These are phyloP conservation scores for Panicum virgatum DNA, from an alignment of 202 grass and related monocot species.

Conservation along the genomic window DNA sequence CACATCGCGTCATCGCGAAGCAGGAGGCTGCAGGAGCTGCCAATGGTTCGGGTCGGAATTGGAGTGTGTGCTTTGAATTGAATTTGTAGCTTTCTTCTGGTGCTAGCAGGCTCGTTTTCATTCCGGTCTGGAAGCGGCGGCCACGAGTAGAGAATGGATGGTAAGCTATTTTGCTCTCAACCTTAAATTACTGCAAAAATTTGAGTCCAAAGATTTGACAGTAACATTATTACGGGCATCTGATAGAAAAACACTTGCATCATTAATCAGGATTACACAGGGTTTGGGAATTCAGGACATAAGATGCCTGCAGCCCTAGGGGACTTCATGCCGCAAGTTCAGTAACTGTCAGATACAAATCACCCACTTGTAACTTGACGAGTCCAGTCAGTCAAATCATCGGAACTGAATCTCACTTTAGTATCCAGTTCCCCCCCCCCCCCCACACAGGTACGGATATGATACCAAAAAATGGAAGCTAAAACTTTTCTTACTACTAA, in stretches of 20 bases:
- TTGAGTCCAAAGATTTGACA: not conserved
- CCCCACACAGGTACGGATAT: not conserved
- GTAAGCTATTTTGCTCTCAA: not conserved
- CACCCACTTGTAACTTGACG: not conserved
- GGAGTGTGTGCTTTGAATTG: not conserved
- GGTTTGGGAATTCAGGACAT: not conserved
- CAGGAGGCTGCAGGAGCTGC: not conserved
- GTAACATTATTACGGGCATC: not conserved
- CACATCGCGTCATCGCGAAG: not conserved
- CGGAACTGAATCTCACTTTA: not conserved
- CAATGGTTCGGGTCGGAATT: not conserved
- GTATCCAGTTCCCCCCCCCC: not conserved
- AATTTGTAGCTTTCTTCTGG: not conserved
- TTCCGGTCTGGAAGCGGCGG: not conserved
- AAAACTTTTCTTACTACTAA: conserved; percentile 10
- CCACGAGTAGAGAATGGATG: not conserved
- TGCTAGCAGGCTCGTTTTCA: not conserved
- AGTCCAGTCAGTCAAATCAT: not conserved
- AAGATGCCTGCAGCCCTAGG: not conserved
- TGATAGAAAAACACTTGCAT: not conserved
- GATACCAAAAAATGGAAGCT: not conserved
- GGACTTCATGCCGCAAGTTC: not conserved
- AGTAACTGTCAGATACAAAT: not conserved
- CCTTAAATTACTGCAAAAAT: not conserved
- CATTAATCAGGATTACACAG: not conserved